Evolutionary conservation across 345 rosid species (phyloP).

Genomic region (Psidium friedrichsthalianum): DNA sequence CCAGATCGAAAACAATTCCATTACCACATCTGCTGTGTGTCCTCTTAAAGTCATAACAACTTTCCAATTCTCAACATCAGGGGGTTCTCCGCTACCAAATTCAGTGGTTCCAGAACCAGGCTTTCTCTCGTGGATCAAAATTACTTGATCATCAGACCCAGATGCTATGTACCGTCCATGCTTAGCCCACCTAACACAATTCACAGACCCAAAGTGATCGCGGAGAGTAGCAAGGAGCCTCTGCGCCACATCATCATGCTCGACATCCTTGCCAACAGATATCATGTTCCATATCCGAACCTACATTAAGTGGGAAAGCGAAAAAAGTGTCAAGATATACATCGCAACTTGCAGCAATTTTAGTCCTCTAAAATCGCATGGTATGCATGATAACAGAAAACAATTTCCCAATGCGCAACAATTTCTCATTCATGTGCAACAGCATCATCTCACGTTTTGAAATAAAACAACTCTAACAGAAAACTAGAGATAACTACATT

Average conservation of each 20-base stretch:
- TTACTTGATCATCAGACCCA: conserved; percentile 94
- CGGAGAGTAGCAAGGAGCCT: conserved; percentile 94
- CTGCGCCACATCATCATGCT: conserved; percentile 43
- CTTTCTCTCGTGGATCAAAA: conserved; percentile 86
- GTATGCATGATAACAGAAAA: background rate
- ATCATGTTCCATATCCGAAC: conserved; percentile 95
- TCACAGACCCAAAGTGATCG: conserved; percentile 99
- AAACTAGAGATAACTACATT: background rate
- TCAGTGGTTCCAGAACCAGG: conserved; percentile 97
- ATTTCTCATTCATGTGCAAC: background rate
- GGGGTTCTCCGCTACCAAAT: conserved; percentile 97
- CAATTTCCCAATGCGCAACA: background rate
- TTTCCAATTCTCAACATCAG: conserved; percentile 99
- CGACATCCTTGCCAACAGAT: conserved; percentile 56
- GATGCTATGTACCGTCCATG: conserved; percentile 85
- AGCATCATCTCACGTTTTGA: background rate
- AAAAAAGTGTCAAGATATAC: background rate
- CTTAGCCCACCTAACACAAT: conserved; percentile 99
- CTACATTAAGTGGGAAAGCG: conserved; percentile 20
- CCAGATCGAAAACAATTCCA: conserved; percentile 2
- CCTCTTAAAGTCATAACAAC: conserved; percentile 93
- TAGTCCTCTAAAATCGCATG: background rate
- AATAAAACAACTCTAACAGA: background rate
- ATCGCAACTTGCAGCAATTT: background rate
- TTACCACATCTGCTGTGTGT: conserved; percentile 99